Conservation (phyloP, 2,329 filamentous ascomycete genomes). For the Cladosporium sp. region DNA sequence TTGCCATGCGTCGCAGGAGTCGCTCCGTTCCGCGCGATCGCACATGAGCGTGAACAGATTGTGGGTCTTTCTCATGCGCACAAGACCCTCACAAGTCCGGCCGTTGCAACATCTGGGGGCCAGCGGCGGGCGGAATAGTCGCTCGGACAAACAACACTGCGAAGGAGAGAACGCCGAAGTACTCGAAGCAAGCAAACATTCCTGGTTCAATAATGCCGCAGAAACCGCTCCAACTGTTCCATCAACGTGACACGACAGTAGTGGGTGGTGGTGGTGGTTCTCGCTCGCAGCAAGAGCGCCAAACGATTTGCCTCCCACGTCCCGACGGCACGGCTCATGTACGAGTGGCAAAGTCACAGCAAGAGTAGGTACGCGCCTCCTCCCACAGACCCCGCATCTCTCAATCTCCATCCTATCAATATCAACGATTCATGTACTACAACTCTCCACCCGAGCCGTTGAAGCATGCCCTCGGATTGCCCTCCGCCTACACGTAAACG, state of each 20-base stretch:
- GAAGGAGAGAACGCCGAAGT: background rate
- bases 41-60: background rate
- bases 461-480: background rate
- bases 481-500: background rate
- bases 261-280: background rate
- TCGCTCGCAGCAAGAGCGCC: background rate
- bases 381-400: background rate
- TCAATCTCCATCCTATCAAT: background rate
- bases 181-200: background rate
- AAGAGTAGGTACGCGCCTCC: background rate
- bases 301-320: background rate
- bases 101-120: background rate
- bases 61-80: background rate
- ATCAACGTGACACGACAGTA: background rate
- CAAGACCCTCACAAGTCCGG: background rate
- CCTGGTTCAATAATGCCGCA: background rate
- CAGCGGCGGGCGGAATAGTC: background rate
- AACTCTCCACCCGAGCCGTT: background rate
- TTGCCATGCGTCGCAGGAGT: constrained; percentile 9
- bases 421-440: background rate
- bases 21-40: constrained; percentile 10
- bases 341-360: background rate
- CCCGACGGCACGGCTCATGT: background rate
- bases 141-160: background rate
- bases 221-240: background rate